Percentiles rank a stretch among this genome's conserved stretches.
Evolutionary conservation across 2,329 filamentous ascomycete species (phyloP).

Genomic region (Lasiodiplodia sp.): DNA sequence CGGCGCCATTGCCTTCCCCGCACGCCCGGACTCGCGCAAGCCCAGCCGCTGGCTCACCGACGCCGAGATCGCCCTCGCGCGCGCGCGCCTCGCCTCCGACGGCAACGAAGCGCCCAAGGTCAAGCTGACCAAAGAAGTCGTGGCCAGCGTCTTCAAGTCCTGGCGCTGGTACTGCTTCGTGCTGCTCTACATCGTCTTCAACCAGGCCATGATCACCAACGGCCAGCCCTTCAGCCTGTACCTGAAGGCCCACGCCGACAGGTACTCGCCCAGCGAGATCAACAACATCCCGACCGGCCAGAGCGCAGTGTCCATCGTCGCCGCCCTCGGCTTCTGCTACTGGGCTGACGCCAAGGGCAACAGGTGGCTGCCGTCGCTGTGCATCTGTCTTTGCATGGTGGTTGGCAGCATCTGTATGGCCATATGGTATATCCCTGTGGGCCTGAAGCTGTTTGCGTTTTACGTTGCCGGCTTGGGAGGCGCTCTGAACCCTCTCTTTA

Average conservation of each 20-base stretch:
- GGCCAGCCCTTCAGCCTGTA: constrained; percentile 8
- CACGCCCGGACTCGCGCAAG: not conserved
- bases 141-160: not conserved
- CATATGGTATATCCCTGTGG: constrained; percentile 5
- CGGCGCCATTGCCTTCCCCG: constrained; percentile 37
- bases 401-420: constrained; percentile 7
- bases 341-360: not conserved
- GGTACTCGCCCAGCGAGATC: constrained; percentile 13
- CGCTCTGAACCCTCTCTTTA: not conserved
- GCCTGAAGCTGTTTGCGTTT: constrained; percentile 7
- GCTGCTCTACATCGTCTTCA: constrained; percentile 14
- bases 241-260: not conserved
- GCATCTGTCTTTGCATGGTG: not conserved
- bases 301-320: constrained; percentile 10
- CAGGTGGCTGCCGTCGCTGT: not conserved
- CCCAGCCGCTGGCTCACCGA: constrained; percentile 5
- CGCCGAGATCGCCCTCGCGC: not conserved
- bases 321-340: constrained; percentile 1
- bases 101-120: constrained; percentile 18
- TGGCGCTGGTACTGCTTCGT: constrained; percentile 18
- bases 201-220: constrained; percentile 27
- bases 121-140: not conserved
- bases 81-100: not conserved
- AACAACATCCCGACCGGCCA: constrained; percentile 18
- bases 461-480: constrained; percentile 3